Conservation (phyloP, 139 green algal genomes). For the Microglena sp. region DNA sequence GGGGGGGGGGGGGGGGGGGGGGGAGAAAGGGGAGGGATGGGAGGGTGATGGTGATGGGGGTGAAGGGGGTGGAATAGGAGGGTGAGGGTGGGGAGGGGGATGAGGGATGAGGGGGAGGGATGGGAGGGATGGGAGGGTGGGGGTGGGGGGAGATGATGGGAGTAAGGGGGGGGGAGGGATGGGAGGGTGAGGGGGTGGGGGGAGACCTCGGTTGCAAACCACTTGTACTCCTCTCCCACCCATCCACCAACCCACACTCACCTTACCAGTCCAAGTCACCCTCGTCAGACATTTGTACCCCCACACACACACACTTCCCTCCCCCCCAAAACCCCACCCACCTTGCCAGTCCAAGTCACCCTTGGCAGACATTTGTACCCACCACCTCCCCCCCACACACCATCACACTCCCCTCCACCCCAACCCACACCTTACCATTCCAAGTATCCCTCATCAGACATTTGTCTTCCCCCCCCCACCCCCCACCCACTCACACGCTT, state of each 20-base stretch:
- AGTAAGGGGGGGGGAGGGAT: background rate
- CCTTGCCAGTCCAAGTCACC: slow-evolving; percentile 20
- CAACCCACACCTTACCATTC: slow-evolving; percentile 16
- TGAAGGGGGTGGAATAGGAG: background rate
- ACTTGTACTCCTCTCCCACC: background rate
- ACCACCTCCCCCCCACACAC: background rate
- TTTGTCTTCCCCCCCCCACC: background rate
- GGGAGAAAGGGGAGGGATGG: background rate
- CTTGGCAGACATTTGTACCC: too few species aligned
- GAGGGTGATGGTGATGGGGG: too few species aligned
- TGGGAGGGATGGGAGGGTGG: too few species aligned
- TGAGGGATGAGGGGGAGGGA: too few species aligned
- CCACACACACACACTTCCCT: background rate
- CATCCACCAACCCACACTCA: background rate
- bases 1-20: too few species aligned
- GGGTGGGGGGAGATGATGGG: too few species aligned
- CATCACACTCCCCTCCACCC: background rate
- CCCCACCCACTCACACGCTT: background rate
- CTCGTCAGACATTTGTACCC: too few species aligned
- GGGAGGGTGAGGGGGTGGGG: background rate
- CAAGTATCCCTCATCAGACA: slow-evolving; percentile 16
- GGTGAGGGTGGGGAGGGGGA: background rate
- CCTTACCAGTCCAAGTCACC: slow-evolving; percentile 19
- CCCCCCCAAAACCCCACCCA: slow-evolving; percentile 1
- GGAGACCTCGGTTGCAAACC: background rate